Percentiles rank a stretch among this genome's conserved stretches.
phyloP scores from a whole-genome alignment of 2,329 filamentous ascomycete genomes.

The Teratosphaeria zuluensis region DNA sequence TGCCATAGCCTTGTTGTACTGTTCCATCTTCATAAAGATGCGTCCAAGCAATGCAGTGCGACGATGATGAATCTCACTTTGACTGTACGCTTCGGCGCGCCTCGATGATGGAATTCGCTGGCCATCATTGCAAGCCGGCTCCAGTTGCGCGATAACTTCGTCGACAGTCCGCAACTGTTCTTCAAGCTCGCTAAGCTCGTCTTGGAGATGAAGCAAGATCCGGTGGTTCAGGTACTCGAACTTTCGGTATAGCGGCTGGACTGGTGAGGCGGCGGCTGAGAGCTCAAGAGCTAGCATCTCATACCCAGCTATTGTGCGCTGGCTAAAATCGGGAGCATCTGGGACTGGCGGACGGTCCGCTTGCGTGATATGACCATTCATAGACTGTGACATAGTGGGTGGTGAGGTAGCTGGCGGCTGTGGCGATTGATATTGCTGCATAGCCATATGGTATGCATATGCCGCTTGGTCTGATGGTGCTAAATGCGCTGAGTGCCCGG shows the following conservation, averaged over 20 bases:
- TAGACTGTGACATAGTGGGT: slow-evolving; percentile 2
- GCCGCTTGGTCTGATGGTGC: slow-evolving; percentile 18
- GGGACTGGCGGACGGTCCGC: slow-evolving; percentile 18
- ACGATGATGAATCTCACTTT: slow-evolving; percentile 49
- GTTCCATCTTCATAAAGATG: slow-evolving; percentile 55
- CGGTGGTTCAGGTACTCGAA: slow-evolving; percentile 78
- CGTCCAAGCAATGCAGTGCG: slow-evolving; percentile 52
- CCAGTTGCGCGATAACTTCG: slow-evolving; percentile 40
- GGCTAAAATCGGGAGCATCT: slow-evolving; percentile 21
- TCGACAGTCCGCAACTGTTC: slow-evolving; percentile 66
- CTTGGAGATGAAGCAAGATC: slow-evolving; percentile 71
- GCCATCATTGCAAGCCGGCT: slow-evolving; percentile 13
- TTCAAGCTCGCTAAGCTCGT: slow-evolving; percentile 73
- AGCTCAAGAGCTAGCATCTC: slow-evolving; percentile 52
- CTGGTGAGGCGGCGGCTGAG: slow-evolving; percentile 18
- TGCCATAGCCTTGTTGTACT: slow-evolving; percentile 55
- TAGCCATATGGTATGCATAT: slow-evolving; percentile 16
- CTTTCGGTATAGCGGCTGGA: slow-evolving; percentile 63
- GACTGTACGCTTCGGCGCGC: slow-evolving; percentile 45
- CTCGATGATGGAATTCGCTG: slow-evolving; percentile 45
- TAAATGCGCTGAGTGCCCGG: slow-evolving; percentile 10
- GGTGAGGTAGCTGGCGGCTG: slow-evolving; percentile 9
- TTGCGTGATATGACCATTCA: slow-evolving; percentile 8
- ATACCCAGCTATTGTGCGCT: slow-evolving; percentile 42
- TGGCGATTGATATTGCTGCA: slow-evolving; percentile 20